Evolutionary conservation across 2,329 filamentous ascomycete genomes (phyloP).

Genomic region (Amylocarpus encephaloides): DNA sequence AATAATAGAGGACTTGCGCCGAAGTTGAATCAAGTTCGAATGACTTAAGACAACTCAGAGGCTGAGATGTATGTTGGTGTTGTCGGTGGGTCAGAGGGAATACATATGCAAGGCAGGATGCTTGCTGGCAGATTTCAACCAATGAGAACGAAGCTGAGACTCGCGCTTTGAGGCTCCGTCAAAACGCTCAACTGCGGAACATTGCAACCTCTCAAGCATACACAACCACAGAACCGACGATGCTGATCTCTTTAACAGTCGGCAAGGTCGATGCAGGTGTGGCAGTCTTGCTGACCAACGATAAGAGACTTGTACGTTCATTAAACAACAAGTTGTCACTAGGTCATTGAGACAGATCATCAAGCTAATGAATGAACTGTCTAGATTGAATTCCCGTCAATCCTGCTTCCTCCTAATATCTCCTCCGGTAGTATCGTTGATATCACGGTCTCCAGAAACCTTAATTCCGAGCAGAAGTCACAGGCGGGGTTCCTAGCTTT

Average conservation of each 20-base stretch:
- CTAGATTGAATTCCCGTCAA: slow-evolving; percentile 97
- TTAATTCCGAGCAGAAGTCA: slow-evolving; percentile 66
- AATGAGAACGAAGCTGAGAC: slow-evolving; percentile 7
- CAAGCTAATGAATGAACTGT: slow-evolving; percentile 20
- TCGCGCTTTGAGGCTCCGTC: background rate
- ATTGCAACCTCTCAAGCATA: slow-evolving; percentile 1
- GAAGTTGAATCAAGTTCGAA: too few species aligned
- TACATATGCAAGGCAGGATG: background rate
- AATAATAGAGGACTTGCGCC: too few species aligned
- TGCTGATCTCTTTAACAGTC: slow-evolving; percentile 96
- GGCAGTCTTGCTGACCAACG: slow-evolving; percentile 90
- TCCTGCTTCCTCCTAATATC: slow-evolving; percentile 91
- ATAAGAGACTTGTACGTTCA: slow-evolving; percentile 82
- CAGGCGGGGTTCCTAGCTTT: slow-evolving; percentile 72
- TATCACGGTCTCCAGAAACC: slow-evolving; percentile 88
- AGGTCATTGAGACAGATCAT: slow-evolving; percentile 1
- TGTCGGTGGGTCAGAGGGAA: too few species aligned
- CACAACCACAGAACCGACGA: slow-evolving; percentile 35
- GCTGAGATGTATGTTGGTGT: too few species aligned
- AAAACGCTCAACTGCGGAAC: slow-evolving; percentile 16
- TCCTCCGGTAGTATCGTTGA: slow-evolving; percentile 95
- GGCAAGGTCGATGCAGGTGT: slow-evolving; percentile 99
- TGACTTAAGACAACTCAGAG: too few species aligned
- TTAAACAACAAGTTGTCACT: background rate
- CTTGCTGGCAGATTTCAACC: background rate